Conservation (phyloP, 805 yeast species). For the Hanseniaspora pseudoguilliermondii region DNA sequence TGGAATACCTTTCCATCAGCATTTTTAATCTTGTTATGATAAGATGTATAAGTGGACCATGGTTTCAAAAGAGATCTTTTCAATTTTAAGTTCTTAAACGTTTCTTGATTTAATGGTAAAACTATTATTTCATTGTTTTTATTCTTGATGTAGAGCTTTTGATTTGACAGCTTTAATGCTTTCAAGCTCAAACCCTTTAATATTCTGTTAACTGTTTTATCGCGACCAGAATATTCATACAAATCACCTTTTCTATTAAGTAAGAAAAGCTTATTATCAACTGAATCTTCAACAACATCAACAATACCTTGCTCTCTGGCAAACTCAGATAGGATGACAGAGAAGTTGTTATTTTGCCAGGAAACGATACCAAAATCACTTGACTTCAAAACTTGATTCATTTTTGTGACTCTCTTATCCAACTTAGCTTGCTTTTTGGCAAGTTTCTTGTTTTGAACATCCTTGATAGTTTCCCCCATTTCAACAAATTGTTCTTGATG, state of each 20-base stretch:
- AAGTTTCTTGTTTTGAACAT: constrained; percentile 16
- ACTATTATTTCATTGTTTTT: constrained; percentile 21
- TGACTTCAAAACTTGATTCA: neutral
- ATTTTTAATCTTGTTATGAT: constrained; percentile 17
- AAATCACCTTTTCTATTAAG: constrained; percentile 59
- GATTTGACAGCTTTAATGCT: constrained; percentile 40
- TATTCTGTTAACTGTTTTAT: constrained; percentile 26
- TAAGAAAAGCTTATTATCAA: constrained; percentile 29
- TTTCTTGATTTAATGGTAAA: constrained; percentile 20
- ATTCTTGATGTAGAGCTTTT: constrained; percentile 38
- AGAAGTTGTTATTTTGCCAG: constrained; percentile 14
- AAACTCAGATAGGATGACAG: constrained; percentile 20
- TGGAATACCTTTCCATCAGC: constrained; percentile 18
- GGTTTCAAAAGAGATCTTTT: constrained; percentile 20
- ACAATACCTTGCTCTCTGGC: constrained; percentile 45
- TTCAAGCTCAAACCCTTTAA: constrained; percentile 37
- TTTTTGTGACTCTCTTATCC: constrained; percentile 13
- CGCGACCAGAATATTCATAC: constrained; percentile 48
- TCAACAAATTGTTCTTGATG: constrained; percentile 10
- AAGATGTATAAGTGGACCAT: constrained; percentile 20
- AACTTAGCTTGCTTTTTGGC: constrained; percentile 20
- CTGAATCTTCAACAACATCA: constrained; percentile 29
- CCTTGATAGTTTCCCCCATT: constrained; percentile 14
- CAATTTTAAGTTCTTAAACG: neutral
- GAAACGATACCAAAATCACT: constrained; percentile 14